Evolutionary conservation across 108 stramenopile genomes (phyloP).

Genomic region (Schizochytrium sp.): DNA sequence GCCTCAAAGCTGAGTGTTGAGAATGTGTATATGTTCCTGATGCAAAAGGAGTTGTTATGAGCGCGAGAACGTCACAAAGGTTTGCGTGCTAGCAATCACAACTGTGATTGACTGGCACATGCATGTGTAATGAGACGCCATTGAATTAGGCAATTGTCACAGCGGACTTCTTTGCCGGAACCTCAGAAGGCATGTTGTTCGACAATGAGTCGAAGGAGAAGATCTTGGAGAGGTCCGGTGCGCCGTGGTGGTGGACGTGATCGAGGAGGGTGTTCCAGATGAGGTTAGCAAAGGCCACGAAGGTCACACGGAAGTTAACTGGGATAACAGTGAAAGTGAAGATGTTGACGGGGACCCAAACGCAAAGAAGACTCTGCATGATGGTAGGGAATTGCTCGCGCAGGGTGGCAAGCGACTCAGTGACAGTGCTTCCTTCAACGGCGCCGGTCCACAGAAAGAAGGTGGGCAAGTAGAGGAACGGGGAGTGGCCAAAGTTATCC

Average conservation of each 20-base stretch:
- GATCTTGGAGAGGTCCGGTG: conserved; percentile 1
- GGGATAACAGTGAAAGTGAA: conserved; percentile 34
- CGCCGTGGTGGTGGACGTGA: conserved; percentile 44
- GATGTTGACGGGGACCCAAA: conserved; percentile 49
- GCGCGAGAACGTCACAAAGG: too few relatives aligned
- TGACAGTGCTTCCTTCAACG: conserved; percentile 34
- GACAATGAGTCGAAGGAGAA: neutral
- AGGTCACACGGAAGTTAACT: conserved; percentile 26
- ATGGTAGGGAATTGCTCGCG: conserved; percentile 26
- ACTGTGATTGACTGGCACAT: too few relatives aligned
- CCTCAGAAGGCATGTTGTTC: neutral
- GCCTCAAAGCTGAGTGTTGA: too few relatives aligned
- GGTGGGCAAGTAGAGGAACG: conserved; percentile 45
- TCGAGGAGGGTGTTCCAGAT: conserved; percentile 33
- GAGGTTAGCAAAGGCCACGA: conserved; percentile 43
- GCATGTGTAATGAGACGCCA: too few relatives aligned
- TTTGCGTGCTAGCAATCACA: too few relatives aligned
- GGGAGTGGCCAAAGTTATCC: neutral
- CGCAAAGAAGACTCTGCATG: conserved; percentile 23
- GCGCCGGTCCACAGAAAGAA: conserved; percentile 57
- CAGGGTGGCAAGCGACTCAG: neutral
- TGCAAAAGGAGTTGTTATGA: too few relatives aligned
- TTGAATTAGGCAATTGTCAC: too few relatives aligned
- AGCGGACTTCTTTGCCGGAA: neutral
- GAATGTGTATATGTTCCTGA: too few relatives aligned